Evolutionary conservation across 768 basidiomycete species (phyloP).

Genomic region (Tylopilus subfusipes): DNA sequence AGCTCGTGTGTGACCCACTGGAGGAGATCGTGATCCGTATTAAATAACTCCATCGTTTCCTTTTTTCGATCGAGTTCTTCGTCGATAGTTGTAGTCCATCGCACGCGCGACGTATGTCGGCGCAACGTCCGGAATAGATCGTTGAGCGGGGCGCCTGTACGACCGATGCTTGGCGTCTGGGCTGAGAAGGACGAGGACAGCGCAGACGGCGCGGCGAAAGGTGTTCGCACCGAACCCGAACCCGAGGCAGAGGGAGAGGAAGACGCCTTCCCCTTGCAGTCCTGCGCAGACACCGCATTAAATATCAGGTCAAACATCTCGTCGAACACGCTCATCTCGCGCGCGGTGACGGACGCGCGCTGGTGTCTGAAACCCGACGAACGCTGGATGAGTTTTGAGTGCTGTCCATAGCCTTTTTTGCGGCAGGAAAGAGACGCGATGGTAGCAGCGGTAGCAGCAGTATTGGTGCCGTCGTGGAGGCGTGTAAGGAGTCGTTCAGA

Average conservation of each 20-base stretch:
- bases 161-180: slow-evolving; percentile 18
- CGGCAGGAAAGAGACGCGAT: not conserved
- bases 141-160: slow-evolving; percentile 26
- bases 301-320: slow-evolving; percentile 76
- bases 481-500: slow-evolving; percentile 12
- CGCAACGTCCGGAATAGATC: slow-evolving; percentile 58
- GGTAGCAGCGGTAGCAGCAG: not conserved
- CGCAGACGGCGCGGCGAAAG: not conserved
- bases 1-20: slow-evolving; percentile 70
- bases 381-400: slow-evolving; percentile 6
- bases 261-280: not conserved
- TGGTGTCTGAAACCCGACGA: slow-evolving; percentile 22
- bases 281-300: slow-evolving; percentile 43
- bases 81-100: slow-evolving; percentile 50
- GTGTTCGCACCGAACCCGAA: not conserved
- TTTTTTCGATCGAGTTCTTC: slow-evolving; percentile 64
- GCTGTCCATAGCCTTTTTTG: not conserved
- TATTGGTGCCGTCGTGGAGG: slow-evolving; percentile 1
- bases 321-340: slow-evolving; percentile 63
- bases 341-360: slow-evolving; percentile 62
- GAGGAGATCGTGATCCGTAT: slow-evolving; percentile 65
- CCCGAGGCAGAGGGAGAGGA: not conserved
- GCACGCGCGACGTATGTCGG: slow-evolving; percentile 45
- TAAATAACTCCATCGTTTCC: slow-evolving; percentile 68
- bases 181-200: not conserved